Percentiles rank a stretch among this genome's conserved stretches.
phyloP scores from a whole-genome alignment of 1,284 basidiomycete species.

The Tremellales sp. region DNA sequence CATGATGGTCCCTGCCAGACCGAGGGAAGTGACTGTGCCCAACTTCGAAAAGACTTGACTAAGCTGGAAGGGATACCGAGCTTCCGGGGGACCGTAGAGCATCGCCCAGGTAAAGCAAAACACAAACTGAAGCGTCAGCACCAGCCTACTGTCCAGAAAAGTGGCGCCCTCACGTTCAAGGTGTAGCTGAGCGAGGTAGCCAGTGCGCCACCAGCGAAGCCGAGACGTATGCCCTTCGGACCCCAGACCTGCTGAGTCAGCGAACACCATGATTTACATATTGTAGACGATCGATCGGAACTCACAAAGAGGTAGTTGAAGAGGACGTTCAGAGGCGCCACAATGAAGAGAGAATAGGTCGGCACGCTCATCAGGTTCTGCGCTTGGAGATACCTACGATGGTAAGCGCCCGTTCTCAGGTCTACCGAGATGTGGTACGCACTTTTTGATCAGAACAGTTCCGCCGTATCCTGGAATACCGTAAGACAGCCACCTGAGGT shows the following conservation, averaged over 20 bases:
- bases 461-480: constrained; percentile 77
- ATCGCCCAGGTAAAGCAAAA: constrained; percentile 68
- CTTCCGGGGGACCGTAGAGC: constrained; percentile 67
- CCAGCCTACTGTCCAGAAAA: constrained; percentile 4
- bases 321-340: constrained; percentile 80
- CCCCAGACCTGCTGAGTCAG: constrained; percentile 64
- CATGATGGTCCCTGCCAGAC: constrained; percentile 61
- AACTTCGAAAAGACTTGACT: constrained; percentile 64
- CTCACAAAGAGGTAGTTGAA: constrained; percentile 73
- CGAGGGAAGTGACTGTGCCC: constrained; percentile 67
- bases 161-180: constrained; percentile 50
- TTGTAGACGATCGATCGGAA: too few species aligned
- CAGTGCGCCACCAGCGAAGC: constrained; percentile 89
- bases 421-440: too few species aligned
- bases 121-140: constrained; percentile 21
- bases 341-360: constrained; percentile 74
- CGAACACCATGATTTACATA: constrained; percentile 11
- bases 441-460: constrained; percentile 39
- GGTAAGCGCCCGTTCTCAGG: too few species aligned
- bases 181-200: constrained; percentile 87
- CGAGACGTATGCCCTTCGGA: constrained; percentile 67
- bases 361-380: constrained; percentile 84
- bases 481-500: constrained; percentile 70
- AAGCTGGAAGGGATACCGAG: constrained; percentile 73
- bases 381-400: constrained; percentile 74